Conservation (phyloP, 1,284 basidiomycete species). For the Tausonia pullulans region DNA sequence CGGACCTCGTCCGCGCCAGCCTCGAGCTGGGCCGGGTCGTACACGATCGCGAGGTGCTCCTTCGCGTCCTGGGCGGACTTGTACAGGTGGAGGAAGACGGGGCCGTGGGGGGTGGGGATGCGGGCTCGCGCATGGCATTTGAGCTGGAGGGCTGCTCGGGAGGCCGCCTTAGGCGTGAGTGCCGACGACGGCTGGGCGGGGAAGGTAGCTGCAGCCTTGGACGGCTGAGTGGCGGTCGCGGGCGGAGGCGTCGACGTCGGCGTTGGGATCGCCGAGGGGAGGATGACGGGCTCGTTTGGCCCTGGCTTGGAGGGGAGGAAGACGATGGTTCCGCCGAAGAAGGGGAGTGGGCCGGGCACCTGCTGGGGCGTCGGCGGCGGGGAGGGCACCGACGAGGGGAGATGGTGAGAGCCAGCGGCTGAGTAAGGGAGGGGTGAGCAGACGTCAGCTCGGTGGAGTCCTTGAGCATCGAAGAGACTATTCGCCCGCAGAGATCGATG, state of each 20-base stretch:
- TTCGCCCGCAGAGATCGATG: no score
- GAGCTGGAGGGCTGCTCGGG: constrained; percentile 27
- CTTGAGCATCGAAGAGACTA: no score
- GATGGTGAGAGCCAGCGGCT: background rate
- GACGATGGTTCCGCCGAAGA: constrained; percentile 17
- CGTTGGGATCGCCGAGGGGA: background rate
- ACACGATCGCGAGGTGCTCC: constrained; percentile 95
- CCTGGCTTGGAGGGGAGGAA: constrained; percentile 3
- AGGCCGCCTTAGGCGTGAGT: background rate
- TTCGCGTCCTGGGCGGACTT: constrained; percentile 62
- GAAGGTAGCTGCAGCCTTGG: no score
- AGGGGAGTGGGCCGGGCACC: constrained; percentile 5
- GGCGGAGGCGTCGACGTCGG: background rate
- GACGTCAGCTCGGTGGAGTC: no score
- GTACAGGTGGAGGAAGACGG: constrained; percentile 88
- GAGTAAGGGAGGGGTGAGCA: no score
- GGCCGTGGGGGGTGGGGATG: constrained; percentile 91
- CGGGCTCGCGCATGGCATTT: constrained; percentile 94
- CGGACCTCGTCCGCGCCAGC: constrained; percentile 30
- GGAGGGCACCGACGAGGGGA: background rate
- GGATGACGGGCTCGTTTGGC: background rate
- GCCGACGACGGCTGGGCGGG: no score
- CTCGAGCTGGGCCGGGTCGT: constrained; percentile 70
- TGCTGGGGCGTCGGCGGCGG: background rate
- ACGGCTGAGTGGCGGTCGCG: background rate